Percentiles rank a stretch among this genome's conserved stretches.
phyloP scores from a whole-genome alignment of 768 basidiomycete genomes.

The Mycena venus region DNA sequence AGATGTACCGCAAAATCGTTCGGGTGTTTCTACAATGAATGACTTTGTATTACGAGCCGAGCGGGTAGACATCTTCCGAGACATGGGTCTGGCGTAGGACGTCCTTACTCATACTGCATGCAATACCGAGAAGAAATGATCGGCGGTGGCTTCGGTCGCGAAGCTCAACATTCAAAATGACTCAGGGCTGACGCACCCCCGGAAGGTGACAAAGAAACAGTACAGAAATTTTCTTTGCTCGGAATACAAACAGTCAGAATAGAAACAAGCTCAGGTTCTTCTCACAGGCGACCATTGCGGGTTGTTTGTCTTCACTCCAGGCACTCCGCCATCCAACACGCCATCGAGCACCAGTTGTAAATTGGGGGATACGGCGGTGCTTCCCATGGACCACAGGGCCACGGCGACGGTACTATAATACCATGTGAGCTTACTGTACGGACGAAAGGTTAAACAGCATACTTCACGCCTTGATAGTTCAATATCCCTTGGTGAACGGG shows the following conservation, averaged over 20 bases:
- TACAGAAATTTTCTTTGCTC: no score
- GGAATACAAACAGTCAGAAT: no score
- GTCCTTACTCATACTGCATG: no score
- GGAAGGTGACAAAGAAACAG: no score
- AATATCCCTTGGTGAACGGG: slow-evolving; percentile 88
- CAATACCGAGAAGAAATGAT: no score
- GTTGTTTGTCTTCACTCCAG: slow-evolving; percentile 66
- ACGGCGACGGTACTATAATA: slow-evolving; percentile 66
- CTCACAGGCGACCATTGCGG: slow-evolving; percentile 65
- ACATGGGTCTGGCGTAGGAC: no score
- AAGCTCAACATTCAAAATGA: no score
- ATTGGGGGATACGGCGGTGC: slow-evolving; percentile 60
- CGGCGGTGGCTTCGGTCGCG: no score
- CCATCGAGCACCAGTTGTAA: slow-evolving; percentile 69
- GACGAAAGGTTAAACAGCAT: slow-evolving; percentile 36
- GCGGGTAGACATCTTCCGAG: no score
- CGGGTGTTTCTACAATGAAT: no score
- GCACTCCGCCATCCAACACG: slow-evolving; percentile 77
- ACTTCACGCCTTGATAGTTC: slow-evolving; percentile 81
- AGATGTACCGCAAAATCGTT: background rate
- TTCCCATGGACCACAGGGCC: slow-evolving; percentile 78
- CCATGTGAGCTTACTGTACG: background rate
- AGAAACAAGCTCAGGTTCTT: slow-evolving; percentile 29
- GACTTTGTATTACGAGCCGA: no score
- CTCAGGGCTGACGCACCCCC: no score